Evolutionary conservation across 768 basidiomycete species (phyloP).

Genomic region (Amanita rimosa): DNA sequence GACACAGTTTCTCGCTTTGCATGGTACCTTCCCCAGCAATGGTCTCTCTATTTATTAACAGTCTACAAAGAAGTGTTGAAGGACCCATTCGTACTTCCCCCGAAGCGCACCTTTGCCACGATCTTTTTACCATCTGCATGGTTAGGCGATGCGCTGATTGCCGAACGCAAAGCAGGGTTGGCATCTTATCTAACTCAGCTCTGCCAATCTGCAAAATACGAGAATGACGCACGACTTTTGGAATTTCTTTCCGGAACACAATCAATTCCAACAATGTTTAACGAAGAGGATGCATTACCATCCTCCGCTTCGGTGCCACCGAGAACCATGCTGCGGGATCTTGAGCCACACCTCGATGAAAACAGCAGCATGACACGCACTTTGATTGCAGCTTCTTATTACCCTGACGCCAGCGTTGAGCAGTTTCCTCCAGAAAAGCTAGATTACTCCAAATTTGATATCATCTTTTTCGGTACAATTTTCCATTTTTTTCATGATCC

Average conservation of each 20-base stretch:
- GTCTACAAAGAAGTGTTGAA: constrained; percentile 29
- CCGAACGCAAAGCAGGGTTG: constrained; percentile 38
- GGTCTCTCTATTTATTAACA: constrained; percentile 2
- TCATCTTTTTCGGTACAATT: constrained; percentile 1
- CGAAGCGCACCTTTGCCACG: constrained; percentile 38
- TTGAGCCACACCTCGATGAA: too few species aligned
- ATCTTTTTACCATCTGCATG: constrained; percentile 40
- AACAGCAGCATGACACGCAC: constrained; percentile 16
- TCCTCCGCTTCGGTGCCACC: too few species aligned
- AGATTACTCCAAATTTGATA: constrained; percentile 56
- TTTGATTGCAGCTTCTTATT: constrained; percentile 32
- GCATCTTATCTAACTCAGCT: constrained; percentile 28
- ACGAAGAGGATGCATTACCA: too few species aligned
- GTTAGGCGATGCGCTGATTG: constrained; percentile 40
- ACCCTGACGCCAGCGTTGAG: constrained; percentile 33
- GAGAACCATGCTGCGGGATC: too few species aligned
- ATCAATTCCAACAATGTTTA: too few species aligned
- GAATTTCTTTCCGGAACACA: too few species aligned
- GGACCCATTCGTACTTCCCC: constrained; percentile 31
- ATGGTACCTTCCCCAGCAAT: not conserved
- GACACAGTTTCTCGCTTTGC: too few species aligned
- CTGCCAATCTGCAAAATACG: too few species aligned
- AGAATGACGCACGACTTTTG: too few species aligned
- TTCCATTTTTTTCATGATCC: not conserved
- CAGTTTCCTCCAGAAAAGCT: constrained; percentile 38